These are phyloP conservation scores for Xylariaceae sp. DNA, from an alignment of 2,329 filamentous ascomycete genomes.

Conservation along the genomic window DNA sequence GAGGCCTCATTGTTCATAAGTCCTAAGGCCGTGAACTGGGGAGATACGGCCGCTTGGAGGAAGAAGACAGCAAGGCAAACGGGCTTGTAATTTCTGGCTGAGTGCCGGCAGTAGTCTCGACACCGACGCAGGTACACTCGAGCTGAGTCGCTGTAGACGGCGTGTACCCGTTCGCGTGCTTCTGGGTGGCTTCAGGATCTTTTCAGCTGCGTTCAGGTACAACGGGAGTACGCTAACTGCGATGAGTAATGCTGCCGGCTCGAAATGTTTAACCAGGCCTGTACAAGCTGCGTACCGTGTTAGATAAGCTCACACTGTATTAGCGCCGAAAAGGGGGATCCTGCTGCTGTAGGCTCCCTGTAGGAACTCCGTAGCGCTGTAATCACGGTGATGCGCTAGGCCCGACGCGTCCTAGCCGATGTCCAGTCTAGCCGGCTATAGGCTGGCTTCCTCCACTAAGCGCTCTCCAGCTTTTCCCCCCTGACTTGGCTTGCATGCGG, in stretches of 20 bases:
- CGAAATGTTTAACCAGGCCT: too few species aligned
- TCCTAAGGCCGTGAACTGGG: slow-evolving; percentile 12
- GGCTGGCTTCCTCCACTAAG: not conserved
- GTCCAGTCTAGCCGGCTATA: not conserved
- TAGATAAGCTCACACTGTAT: not conserved
- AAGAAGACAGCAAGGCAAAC: too few species aligned
- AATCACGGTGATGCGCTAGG: not conserved
- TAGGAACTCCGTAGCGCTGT: not conserved
- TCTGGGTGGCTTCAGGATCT: too few species aligned
- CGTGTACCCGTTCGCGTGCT: too few species aligned
- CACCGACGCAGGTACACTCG: too few species aligned
- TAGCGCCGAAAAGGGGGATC: not conserved
- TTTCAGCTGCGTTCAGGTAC: too few species aligned
- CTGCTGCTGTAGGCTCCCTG: not conserved
- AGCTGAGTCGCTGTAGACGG: too few species aligned
- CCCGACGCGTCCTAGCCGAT: not conserved
- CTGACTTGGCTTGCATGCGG: slow-evolving; percentile 15
- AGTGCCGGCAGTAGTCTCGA: too few species aligned
- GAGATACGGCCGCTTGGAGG: not conserved
- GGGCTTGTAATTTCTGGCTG: too few species aligned
- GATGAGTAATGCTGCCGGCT: too few species aligned
- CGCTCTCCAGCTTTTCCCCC: slow-evolving; percentile 11
- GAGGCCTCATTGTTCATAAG: not conserved
- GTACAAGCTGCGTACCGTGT: not conserved
- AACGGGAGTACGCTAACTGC: too few species aligned